Evolutionary conservation across 2,329 filamentous ascomycete genomes (phyloP), one percentile per base, ranked within the genome.

Genomic region (Arachnopeziza araneosa): DNA sequence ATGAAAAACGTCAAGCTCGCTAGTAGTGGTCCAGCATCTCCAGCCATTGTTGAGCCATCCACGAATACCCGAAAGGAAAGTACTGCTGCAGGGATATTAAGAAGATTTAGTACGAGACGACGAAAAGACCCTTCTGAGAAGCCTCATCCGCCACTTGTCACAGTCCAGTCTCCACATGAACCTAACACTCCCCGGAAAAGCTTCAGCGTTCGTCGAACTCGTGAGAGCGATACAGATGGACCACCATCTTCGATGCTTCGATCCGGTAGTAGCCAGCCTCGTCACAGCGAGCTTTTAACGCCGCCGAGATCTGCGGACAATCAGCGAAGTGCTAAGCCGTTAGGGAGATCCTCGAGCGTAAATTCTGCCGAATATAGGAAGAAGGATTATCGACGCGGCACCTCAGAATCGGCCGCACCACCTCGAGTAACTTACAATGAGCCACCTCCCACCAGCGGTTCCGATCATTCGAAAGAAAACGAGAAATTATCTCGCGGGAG

Each of bases 261-360:
- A 63, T 85, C 76, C 62, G 87, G 75, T 65, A 88, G 78, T 74
- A 86, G 75, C 69, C 86, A 91, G 69, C 83, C 87, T 36, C 89
- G 92, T 61, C 88, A 93, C 66, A 85, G 87, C 61, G 91, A 93
- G 61, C 80, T 96, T 17, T 81, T 96, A 14, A 88, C 88, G 61
- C 89, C 91, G 0, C 89, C 90, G 1, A 75, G 82, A 64, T 83
- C 86, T 7, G 80, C 82, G 22, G 86, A 85, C 49, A 83, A 76
- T 57, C 76, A 77, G 54, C 82, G 83, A 52, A 82, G 82, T 57
- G 86, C 83, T 54, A 89, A 89, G 66, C 87, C 86, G 10, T 78
- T 97, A 21, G 91, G 90, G 44, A 84, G 93, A 63, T 96, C 92
- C 7, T 92, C 93, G 9, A 97, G 93, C 71, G 93, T 97, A 58